phyloP scores from a whole-genome alignment of 148 eudicot genomes.

The Vaccinium myrtillus region DNA sequence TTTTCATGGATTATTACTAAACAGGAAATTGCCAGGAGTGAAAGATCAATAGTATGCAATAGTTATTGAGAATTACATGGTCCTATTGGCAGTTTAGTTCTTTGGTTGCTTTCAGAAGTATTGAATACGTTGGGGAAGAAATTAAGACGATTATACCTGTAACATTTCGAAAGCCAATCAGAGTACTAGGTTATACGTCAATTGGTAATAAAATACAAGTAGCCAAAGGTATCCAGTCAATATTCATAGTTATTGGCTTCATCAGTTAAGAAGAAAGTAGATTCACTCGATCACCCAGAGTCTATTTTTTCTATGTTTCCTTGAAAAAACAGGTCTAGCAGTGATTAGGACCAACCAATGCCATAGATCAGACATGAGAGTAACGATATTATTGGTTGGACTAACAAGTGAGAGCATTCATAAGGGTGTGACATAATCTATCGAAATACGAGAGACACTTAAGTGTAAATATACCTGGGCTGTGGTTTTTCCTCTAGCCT shows the following conservation, averaged over 20 bases:
- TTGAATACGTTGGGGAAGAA: too few relatives aligned
- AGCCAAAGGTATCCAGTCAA: not conserved
- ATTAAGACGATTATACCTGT: too few relatives aligned
- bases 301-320: not conserved
- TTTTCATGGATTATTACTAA: too few relatives aligned
- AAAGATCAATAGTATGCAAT: too few relatives aligned
- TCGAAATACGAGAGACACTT: not conserved
- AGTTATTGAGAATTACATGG: too few relatives aligned
- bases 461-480: slow-evolving; percentile 49
- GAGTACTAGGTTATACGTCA: too few relatives aligned
- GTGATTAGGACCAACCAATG: not conserved
- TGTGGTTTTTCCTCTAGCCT: slow-evolving; percentile 56
- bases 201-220: not conserved
- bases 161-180: too few relatives aligned
- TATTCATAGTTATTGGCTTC: not conserved
- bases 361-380: not conserved
- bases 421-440: not conserved
- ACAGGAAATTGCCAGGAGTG: too few relatives aligned
- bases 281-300: not conserved
- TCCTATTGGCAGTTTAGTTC: too few relatives aligned
- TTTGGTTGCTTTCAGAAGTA: too few relatives aligned
- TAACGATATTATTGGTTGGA: not conserved
- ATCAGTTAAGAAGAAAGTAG: not conserved
- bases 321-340: not conserved
- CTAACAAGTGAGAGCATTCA: not conserved